Conservation (phyloP, 805 yeast genomes). For the Komagataella populi region DNA sequence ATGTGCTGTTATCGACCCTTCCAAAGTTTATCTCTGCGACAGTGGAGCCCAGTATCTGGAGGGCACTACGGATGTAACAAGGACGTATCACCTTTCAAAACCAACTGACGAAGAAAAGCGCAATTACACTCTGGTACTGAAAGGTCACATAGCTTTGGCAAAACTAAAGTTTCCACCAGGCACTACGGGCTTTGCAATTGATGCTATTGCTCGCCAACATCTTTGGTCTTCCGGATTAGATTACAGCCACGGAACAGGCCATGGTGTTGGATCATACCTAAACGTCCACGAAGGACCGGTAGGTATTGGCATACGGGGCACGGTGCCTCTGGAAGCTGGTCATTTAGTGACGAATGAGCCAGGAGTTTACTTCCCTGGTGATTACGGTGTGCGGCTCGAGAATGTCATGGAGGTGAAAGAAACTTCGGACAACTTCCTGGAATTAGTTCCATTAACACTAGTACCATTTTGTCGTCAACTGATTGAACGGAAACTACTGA, state of each 20-base stretch:
- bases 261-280: slow-evolving; percentile 87
- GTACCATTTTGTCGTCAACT: slow-evolving; percentile 44
- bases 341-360: slow-evolving; percentile 49
- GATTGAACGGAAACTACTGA: slow-evolving; percentile 30
- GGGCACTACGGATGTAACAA: slow-evolving; percentile 94
- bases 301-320: slow-evolving; percentile 53
- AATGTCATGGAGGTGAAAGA: slow-evolving; percentile 34
- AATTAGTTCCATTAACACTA: slow-evolving; percentile 42
- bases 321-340: slow-evolving; percentile 31
- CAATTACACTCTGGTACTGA: slow-evolving; percentile 74
- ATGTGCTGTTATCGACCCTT: slow-evolving; percentile 47
- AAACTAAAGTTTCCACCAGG: slow-evolving; percentile 66
- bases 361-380: slow-evolving; percentile 46
- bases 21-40: slow-evolving; percentile 65
- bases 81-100: slow-evolving; percentile 60
- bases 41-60: slow-evolving; percentile 87
- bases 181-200: slow-evolving; percentile 65
- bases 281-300: slow-evolving; percentile 94
- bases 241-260: slow-evolving; percentile 93
- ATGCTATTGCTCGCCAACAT: slow-evolving; percentile 69
- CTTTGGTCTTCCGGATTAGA: slow-evolving; percentile 76
- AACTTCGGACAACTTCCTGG: slow-evolving; percentile 25
- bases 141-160: slow-evolving; percentile 86
- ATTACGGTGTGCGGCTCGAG: slow-evolving; percentile 44
- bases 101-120: slow-evolving; percentile 46